Base-by-base conservation (phyloP, 1,139 yeast genomes). In the Scheffersomyces titani region DNA sequence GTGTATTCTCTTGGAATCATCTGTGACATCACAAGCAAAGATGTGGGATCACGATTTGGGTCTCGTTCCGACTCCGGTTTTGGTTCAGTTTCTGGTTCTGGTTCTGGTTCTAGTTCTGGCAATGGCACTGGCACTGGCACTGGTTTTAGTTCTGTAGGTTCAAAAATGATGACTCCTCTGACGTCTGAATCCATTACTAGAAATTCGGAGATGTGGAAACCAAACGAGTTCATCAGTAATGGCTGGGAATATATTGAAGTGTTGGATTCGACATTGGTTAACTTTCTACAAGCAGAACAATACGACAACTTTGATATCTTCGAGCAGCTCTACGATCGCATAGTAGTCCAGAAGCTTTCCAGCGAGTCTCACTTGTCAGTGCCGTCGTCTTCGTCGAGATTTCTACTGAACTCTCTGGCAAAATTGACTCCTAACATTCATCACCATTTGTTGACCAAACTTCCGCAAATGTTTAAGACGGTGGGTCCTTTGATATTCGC, bases 401-500 rank as follows among this genome's bases (percentile, higher is more conserved):
- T 30, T 30, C 40, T 30, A 30, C 44, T 20, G 18, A 46, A 46
- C n/a, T 24, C 51, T 6, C 52, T 46, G 21, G 9, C 52, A 59
- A n/a, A 55, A 45, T 22, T 51, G 47, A 5, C 49, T 16, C 56
- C 59, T 47, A 63, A 64, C 44, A 59, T 70, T 19, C 63, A 65
- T n/a, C 64, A 77, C 59, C 92, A 88, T 65, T 83, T 86, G 59
- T 73, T 87, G 21, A 74, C 78, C 49, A 73, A 80, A 11, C 70
- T 87, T 19, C 78, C 83, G 2, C 69, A 74, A 9, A 71, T 87
- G 48, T 68, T 89, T 52, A 77, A 81, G 48, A 68, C 72, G 6
- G 74, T 89, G 57, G 97, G 97, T 0, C 96, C 97, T 0, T 72
- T 89, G 52, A 76, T 89, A 2, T 90, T 89, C 65, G 83, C 83